A percentile compares a stretch with the other conserved stretches of the same genome.
These are phyloP conservation scores for Dactylis glomerata DNA, from an alignment of 176 grass and related monocot genomes.

Conservation along the genomic window DNA sequence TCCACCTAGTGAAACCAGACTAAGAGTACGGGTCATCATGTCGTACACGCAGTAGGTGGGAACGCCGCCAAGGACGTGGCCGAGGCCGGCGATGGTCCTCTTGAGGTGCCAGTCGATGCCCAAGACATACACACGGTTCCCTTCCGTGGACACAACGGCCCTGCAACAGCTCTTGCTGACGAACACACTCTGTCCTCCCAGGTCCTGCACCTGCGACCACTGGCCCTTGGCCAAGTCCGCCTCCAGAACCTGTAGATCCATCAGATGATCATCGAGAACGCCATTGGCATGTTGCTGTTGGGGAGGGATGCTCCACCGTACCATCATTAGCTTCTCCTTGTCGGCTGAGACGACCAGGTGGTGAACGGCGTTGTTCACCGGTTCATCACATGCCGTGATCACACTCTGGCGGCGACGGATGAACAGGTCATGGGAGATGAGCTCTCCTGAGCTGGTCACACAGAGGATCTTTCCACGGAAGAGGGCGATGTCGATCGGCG, in stretches of 20 bases:
- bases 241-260: neutral
- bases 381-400: neutral
- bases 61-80: neutral
- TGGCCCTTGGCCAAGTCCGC: neutral
- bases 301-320: neutral
- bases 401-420: neutral
- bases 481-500: neutral
- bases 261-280: neutral
- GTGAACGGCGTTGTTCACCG: neutral
- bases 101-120: neutral
- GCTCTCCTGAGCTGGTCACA: neutral
- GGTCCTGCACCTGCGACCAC: neutral
- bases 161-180: neutral
- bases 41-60: neutral
- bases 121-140: neutral
- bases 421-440: neutral
- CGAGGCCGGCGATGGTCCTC: neutral
- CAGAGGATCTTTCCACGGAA: neutral
- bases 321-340: neutral
- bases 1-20: neutral
- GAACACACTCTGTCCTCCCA: neutral
- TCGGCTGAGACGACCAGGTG: neutral
- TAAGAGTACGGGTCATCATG: neutral
- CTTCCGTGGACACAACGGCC: neutral
- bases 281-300: too few relatives aligned